phyloP scores from a whole-genome alignment of 139 green algal genomes.

The Monoraphidium neglectum region DNA sequence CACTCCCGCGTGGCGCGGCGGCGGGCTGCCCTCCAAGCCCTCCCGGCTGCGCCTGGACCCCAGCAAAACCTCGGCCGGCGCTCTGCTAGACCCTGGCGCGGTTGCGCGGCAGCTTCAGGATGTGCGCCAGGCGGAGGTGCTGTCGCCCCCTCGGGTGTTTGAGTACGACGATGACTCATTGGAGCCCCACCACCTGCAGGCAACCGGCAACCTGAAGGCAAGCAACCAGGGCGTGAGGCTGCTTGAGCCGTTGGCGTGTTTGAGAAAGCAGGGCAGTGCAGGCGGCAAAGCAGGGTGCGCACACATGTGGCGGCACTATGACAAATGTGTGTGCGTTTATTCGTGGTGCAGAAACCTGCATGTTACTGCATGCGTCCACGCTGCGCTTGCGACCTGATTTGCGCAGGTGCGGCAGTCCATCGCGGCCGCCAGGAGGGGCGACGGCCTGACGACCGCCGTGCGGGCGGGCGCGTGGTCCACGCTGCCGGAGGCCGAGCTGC shows the following conservation, averaged over 20 bases:
- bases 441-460: not conserved
- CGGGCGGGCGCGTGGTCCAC: conserved; percentile 4
- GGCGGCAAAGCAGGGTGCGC: not conserved
- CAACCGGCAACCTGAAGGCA: conserved; percentile 57
- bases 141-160: conserved; percentile 52
- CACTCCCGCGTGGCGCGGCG: conserved; percentile 61
- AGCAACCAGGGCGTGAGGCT: not conserved
- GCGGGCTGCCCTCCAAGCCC: conserved; percentile 60
- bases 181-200: conserved; percentile 59
- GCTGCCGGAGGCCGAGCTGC: conserved; percentile 39
- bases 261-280: not conserved
- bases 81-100: conserved; percentile 59
- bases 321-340: not conserved
- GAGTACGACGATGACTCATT: conserved; percentile 56
- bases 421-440: not conserved
- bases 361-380: too few relatives aligned
- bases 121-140: conserved; percentile 45
- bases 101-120: conserved; percentile 7
- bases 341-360: too few relatives aligned
- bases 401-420: not conserved
- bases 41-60: conserved; percentile 54
- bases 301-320: not conserved
- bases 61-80: conserved; percentile 15
- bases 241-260: not conserved
- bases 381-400: not conserved